Evolutionary conservation across 345 rosid genomes (phyloP).

Genomic region (Arabidopsis thaliana): DNA sequence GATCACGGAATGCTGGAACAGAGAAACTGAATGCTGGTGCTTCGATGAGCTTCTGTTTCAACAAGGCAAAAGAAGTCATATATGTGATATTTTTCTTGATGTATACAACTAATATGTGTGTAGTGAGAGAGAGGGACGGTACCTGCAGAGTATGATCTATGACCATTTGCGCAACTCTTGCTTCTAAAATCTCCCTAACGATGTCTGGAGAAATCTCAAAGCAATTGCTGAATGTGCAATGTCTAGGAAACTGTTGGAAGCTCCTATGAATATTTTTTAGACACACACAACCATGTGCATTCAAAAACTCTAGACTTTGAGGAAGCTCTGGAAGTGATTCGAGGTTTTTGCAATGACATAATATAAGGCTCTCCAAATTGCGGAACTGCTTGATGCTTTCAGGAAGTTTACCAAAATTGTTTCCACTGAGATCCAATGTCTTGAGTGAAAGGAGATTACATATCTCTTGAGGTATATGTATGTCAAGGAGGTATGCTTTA

Average conservation of each 20-base stretch:
- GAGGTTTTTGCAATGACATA: too few species aligned
- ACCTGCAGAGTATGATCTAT: neutral
- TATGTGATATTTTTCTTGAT: too few species aligned
- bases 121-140: neutral
- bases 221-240: constrained; percentile 38
- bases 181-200: neutral
- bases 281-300: constrained; percentile 18
- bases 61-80: neutral
- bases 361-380: too few species aligned
- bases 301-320: neutral
- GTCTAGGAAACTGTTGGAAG: neutral
- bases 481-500: too few species aligned
- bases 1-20: neutral
- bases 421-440: too few species aligned
- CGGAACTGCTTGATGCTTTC: too few species aligned
- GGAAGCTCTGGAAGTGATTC: neutral
- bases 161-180: neutral
- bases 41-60: neutral
- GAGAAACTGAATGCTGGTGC: neutral
- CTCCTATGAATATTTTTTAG: too few species aligned
- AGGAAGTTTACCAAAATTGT: too few species aligned
- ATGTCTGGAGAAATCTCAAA: neutral
- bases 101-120: neutral
- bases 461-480: too few species aligned
- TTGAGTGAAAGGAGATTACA: too few species aligned